These are phyloP conservation scores for Microbotryum scabiosae DNA, from an alignment of 1,284 basidiomycete species.

Conservation along the genomic window DNA sequence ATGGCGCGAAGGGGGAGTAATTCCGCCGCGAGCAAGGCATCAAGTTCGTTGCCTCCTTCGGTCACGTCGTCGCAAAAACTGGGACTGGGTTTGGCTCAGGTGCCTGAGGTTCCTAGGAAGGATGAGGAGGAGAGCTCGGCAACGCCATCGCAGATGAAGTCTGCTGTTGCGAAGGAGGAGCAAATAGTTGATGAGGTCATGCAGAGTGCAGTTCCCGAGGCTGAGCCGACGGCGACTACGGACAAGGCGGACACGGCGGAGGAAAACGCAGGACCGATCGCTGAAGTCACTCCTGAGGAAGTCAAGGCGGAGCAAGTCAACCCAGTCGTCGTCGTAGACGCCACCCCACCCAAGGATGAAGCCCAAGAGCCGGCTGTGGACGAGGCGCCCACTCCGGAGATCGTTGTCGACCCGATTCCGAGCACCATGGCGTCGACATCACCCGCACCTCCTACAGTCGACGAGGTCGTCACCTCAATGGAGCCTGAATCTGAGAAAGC, in stretches of 20 bases:
- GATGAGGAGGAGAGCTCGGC: neutral
- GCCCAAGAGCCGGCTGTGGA: neutral
- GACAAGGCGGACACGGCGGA: too few species aligned
- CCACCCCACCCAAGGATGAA: neutral
- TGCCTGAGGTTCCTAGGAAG: neutral
- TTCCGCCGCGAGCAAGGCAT: neutral
- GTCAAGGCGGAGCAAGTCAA: neutral
- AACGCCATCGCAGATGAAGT: too few species aligned
- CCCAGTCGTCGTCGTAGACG: neutral
- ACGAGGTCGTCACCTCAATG: too few species aligned
- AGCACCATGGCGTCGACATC: too few species aligned
- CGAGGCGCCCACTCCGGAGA: too few species aligned
- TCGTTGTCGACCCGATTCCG: too few species aligned
- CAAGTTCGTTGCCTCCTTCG: neutral
- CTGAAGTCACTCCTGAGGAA: neutral
- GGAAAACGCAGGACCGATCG: too few species aligned
- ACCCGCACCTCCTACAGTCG: too few species aligned
- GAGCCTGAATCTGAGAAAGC: too few species aligned
- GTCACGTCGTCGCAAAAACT: neutral
- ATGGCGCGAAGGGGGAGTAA: constrained; percentile 5
- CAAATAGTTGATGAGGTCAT: neutral
- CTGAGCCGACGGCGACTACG: too few species aligned
- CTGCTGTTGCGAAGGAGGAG: neutral
- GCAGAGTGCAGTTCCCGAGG: neutral
- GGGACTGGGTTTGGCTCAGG: neutral